A percentile compares a stretch with the other conserved stretches of the same genome.
phyloP scores from a whole-genome alignment of 306 rosid species.

The Begonia masoniana region DNA sequence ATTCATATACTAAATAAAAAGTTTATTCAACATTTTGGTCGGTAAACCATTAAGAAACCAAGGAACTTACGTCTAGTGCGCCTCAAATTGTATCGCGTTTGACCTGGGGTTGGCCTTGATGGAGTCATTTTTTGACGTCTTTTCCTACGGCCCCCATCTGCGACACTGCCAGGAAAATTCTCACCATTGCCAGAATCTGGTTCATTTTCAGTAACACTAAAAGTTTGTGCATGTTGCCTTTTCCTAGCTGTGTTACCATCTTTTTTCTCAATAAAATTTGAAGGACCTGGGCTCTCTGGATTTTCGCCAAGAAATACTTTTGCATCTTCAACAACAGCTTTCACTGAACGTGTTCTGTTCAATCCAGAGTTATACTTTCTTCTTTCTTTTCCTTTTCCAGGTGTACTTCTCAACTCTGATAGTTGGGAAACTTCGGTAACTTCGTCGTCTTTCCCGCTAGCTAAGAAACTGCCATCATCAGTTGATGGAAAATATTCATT shows the following conservation, averaged over 20 bases:
- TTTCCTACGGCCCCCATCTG: conserved; percentile 57
- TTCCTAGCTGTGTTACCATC: conserved; percentile 35
- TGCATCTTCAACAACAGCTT: conserved; percentile 70
- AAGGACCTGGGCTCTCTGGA: conserved; percentile 40
- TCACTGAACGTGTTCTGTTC: conserved; percentile 54
- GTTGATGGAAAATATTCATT: conserved; percentile 22
- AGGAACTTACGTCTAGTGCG: conserved; percentile 62
- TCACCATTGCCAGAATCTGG: conserved; percentile 56
- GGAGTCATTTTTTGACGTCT: conserved; percentile 37
- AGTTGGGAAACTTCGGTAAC: conserved; percentile 59
- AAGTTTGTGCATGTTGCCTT: conserved; percentile 33
- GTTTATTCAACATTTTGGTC: no score
- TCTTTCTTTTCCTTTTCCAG: conserved; percentile 19
- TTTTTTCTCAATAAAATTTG: conserved; percentile 25
- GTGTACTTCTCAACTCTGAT: conserved; percentile 38
- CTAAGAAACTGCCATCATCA: conserved; percentile 41
- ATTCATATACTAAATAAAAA: no score
- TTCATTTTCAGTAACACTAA: conserved; percentile 40
- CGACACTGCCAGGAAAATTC: conserved; percentile 55
- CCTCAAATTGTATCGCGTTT: conserved; percentile 73
- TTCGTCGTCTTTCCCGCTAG: conserved; percentile 43
- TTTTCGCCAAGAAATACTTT: conserved; percentile 46
- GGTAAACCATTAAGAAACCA: neutral
- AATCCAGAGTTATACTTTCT: conserved; percentile 40
- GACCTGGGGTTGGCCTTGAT: conserved; percentile 36